These are phyloP conservation scores for Podospora sp. DNA, from an alignment of 495 filamentous ascomycete genomes.

Conservation along the genomic window DNA sequence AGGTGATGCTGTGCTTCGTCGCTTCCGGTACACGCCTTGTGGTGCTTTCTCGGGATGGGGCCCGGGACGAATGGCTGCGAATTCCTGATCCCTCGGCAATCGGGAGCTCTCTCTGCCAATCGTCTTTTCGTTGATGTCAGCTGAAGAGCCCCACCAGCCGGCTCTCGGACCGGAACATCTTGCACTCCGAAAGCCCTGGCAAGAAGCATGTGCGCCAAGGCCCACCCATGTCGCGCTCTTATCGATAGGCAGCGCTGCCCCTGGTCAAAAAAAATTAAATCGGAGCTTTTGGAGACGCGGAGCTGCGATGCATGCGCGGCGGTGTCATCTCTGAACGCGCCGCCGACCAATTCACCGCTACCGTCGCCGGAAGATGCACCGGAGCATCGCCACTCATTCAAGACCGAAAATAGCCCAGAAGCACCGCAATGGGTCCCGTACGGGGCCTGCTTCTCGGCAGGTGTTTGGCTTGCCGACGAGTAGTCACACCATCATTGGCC, in stretches of 20 bases:
- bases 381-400: background rate
- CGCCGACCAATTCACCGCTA: background rate
- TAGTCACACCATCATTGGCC: background rate
- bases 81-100: conserved; percentile 38
- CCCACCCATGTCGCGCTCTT: background rate
- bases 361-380: conserved; percentile 7
- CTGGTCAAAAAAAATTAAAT: background rate
- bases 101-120: conserved; percentile 33
- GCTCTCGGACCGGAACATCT: conserved; percentile 16
- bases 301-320: background rate
- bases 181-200: background rate
- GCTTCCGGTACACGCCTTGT: background rate
- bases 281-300: background rate
- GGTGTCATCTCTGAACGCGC: background rate
- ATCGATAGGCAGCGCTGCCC: conserved; percentile 4
- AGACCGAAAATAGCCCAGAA: background rate
- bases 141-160: conserved; percentile 20
- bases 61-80: conserved; percentile 24
- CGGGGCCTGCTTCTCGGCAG: conserved; percentile 21
- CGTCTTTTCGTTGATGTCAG: conserved; percentile 33
- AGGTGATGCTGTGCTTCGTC: conserved; percentile 14
- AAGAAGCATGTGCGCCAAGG: background rate
- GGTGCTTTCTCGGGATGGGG: conserved; percentile 5
- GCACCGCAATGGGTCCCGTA: conserved; percentile 23
- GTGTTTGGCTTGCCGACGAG: conserved; percentile 25